These are phyloP conservation scores for Beta macrorhiza DNA, from an alignment of 179 eudicot genomes.

Conservation along the genomic window DNA sequence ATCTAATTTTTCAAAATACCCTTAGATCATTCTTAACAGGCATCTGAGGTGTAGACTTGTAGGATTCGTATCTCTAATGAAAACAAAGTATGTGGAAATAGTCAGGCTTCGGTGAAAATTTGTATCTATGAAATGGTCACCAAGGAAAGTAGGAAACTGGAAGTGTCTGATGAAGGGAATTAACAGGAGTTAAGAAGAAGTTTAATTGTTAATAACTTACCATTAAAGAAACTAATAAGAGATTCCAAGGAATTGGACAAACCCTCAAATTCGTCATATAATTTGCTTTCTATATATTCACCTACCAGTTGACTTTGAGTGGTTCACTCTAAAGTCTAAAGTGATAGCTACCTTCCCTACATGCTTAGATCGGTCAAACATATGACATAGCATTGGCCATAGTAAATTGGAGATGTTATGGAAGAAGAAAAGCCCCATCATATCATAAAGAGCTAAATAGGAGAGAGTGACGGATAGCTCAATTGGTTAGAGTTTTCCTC, in stretches of 20 bases:
- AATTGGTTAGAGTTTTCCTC: too few relatives aligned
- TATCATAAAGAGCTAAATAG: too few relatives aligned
- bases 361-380: not conserved
- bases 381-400: slow-evolving; percentile 11
- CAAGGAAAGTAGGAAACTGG: not conserved
- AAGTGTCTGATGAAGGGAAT: slow-evolving; percentile 3
- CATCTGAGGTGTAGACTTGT: slow-evolving; percentile 51
- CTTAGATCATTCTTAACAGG: slow-evolving; percentile 50
- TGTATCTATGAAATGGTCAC: slow-evolving; percentile 1
- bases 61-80: slow-evolving; percentile 28
- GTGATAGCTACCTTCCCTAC: not conserved
- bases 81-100: not conserved
- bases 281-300: not conserved
- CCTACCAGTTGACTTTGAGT: slow-evolving; percentile 22
- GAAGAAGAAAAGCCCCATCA: slow-evolving; percentile 1
- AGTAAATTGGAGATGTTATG: not conserved
- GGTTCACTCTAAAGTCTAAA: not conserved
- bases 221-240: slow-evolving; percentile 5
- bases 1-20: slow-evolving; percentile 34
- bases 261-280: not conserved
- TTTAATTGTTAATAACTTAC: not conserved
- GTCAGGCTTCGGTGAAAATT: not conserved
- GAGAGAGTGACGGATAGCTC: too few relatives aligned
- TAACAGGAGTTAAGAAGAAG: not conserved
- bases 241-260: not conserved